Evolutionary conservation across 495 filamentous ascomycete genomes (phyloP), one percentile per base, ranked within the genome.

Genomic region (Penicillium bialowiezense): DNA sequence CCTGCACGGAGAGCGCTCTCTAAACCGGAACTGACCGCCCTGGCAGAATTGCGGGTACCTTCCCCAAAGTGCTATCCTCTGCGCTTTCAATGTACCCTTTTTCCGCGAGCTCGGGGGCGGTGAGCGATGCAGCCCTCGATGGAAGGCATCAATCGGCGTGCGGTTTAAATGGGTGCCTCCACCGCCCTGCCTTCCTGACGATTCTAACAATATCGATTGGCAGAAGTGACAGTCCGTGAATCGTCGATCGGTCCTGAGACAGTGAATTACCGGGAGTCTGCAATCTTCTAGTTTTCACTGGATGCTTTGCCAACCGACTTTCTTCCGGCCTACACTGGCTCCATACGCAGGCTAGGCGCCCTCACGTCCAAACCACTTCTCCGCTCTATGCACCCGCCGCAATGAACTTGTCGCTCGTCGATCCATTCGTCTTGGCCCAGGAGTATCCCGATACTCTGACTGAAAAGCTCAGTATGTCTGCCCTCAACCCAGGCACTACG

Each of bases 371-470:
- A 46, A 35, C 44, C 48, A 34, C 41, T 42, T 39, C 26, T 20
- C 20, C 24, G 42, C 41, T 28, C 40, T 33, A 26, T 31, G 9
- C 35, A 15, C 23, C 18, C 32, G 40, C 46, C 63, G 59, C 50
- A 29, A 91, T 91, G 88, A 92, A 91, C 76, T 75, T 90, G 20
- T 82, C 87, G 24, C 79, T 92, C 31, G 74, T 88, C 44, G 88
- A 92, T 62, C 88, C 88, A 21, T 88, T 89, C 63, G 79, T 88
- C 56, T 87, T 97, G 34, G 87, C 90, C 3, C 91, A 96, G 74
- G 93, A 98, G 62, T 95, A 95, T 59, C 93, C 93, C 35, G 95
- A 97, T 57, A 79, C 85, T 19, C 81, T 96, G 44, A 88, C 85
- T 38, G 90, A 88, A 58, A 88, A 85, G 40, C 84, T 98, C 38